Percentiles rank a stretch among this genome's conserved stretches.
Conservation (phyloP, 2,329 filamentous ascomycete species). For the Pseudogymnoascus sp. region DNA sequence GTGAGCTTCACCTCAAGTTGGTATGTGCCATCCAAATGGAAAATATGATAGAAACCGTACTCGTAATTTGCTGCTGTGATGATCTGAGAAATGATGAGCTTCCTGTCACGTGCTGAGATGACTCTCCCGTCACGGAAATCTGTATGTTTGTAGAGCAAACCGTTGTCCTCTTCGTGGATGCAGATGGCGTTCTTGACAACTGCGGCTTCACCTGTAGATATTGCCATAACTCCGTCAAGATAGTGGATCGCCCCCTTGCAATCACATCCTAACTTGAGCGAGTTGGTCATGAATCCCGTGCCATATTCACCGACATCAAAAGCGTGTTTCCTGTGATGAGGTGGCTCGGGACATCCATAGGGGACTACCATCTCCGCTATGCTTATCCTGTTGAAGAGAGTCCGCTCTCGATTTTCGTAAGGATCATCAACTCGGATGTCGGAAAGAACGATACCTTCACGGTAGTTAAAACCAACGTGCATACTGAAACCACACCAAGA, state of each 20-base stretch:
- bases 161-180: conserved; percentile 88
- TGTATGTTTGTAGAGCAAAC: conserved; percentile 88
- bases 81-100: conserved; percentile 81
- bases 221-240: conserved; percentile 79
- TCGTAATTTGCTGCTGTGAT: conserved; percentile 97
- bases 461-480: conserved; percentile 91
- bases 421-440: conserved; percentile 81
- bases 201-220: conserved; percentile 63
- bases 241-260: conserved; percentile 91
- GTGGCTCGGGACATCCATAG: conserved; percentile 73
- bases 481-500: conserved; percentile 93
- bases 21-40: conserved; percentile 86
- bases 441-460: conserved; percentile 82
- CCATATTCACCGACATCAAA: conserved; percentile 78
- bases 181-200: conserved; percentile 92
- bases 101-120: conserved; percentile 77
- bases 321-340: conserved; percentile 73
- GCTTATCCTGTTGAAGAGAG: conserved; percentile 82
- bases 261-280: conserved; percentile 66
- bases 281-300: conserved; percentile 78
- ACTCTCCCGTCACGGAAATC: conserved; percentile 87
- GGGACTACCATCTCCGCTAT: conserved; percentile 92
- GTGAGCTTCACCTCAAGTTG: conserved; percentile 89
- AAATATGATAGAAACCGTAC: conserved; percentile 81
- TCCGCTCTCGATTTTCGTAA: conserved; percentile 58